phyloP scores from a whole-genome alignment of 2,329 filamentous ascomycete species.

The Microdochium nivale region DNA sequence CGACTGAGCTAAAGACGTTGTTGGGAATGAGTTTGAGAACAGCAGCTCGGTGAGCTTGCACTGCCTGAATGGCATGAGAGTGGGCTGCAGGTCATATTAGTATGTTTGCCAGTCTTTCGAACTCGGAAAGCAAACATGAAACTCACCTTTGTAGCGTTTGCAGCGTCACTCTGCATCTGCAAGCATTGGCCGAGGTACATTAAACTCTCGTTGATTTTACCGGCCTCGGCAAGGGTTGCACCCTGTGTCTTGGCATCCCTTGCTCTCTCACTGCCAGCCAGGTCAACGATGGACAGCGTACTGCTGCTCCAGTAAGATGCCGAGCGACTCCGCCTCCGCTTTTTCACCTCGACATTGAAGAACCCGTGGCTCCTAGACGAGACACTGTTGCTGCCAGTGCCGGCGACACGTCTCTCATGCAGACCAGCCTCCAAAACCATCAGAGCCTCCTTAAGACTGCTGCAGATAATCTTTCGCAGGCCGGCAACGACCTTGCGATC shows the following conservation, averaged over 20 bases:
- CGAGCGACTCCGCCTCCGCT: constrained; percentile 44
- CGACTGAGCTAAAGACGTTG: constrained; percentile 37
- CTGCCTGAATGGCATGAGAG: constrained; percentile 70
- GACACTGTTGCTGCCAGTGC: constrained; percentile 86
- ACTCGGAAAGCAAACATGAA: neutral
- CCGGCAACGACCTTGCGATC: constrained; percentile 95
- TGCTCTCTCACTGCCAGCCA: constrained; percentile 89
- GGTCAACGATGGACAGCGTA: constrained; percentile 78
- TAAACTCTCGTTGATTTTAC: constrained; percentile 95
- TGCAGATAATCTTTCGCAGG: constrained; percentile 81
- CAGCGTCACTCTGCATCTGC: constrained; percentile 83
- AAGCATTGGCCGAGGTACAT: constrained; percentile 98
- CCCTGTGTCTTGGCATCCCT: constrained; percentile 91
- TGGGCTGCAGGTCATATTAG: constrained; percentile 40
- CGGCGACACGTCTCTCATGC: constrained; percentile 77
- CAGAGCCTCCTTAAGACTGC: constrained; percentile 72
- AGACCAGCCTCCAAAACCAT: constrained; percentile 86
- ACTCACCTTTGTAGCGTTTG: constrained; percentile 62
- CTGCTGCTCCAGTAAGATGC: constrained; percentile 64
- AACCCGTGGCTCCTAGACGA: constrained; percentile 93
- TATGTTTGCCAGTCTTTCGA: constrained; percentile 1
- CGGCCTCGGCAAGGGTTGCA: constrained; percentile 85
- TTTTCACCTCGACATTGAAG: constrained; percentile 93
- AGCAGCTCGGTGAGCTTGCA: constrained; percentile 80
- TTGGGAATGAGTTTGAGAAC: constrained; percentile 82